phyloP scores from a whole-genome alignment of 1,284 basidiomycete genomes.

The Ustilago crameri region DNA sequence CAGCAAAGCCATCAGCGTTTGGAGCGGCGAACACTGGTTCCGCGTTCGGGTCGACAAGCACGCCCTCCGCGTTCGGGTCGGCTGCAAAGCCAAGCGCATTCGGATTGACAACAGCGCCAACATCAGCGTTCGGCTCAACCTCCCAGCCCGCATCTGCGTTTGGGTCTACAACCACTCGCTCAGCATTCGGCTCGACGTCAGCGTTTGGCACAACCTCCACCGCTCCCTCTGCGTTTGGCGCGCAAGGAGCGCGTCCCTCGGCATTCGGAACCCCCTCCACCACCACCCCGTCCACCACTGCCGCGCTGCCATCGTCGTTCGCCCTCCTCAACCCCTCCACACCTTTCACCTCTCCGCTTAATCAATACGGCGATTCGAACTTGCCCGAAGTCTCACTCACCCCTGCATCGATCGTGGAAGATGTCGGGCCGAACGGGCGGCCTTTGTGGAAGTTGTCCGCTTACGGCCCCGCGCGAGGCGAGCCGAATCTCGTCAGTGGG shows the following conservation, averaged over 20 bases:
- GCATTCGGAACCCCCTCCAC: slow-evolving; percentile 12
- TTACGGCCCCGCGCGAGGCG: slow-evolving; percentile 81
- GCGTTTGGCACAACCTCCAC: slow-evolving; percentile 15
- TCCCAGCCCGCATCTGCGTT: slow-evolving; percentile 11
- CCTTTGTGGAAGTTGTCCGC: slow-evolving; percentile 85
- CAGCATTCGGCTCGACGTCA: slow-evolving; percentile 15
- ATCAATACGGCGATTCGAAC: slow-evolving; percentile 36
- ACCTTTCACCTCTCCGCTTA: slow-evolving; percentile 24
- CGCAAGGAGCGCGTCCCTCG: slow-evolving; percentile 16
- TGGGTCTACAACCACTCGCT: slow-evolving; percentile 7
- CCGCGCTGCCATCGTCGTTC: too few relatives aligned
- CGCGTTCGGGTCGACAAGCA: slow-evolving; percentile 18
- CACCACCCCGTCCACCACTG: slow-evolving; percentile 16
- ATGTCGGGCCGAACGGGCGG: slow-evolving; percentile 54
- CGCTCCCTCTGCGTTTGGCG: slow-evolving; percentile 17
- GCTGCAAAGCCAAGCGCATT: background rate
- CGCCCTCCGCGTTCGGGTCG: slow-evolving; percentile 30
- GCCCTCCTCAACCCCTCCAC: slow-evolving; percentile 25
- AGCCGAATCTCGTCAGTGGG: slow-evolving; percentile 77
- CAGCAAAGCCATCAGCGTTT: slow-evolving; percentile 13
- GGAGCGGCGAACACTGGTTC: slow-evolving; percentile 14
- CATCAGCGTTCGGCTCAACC: slow-evolving; percentile 21
- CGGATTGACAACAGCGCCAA: background rate
- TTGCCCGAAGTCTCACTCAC: slow-evolving; percentile 43
- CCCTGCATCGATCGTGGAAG: slow-evolving; percentile 32